A percentile compares a stretch with the other conserved stretches of the same genome.
phyloP scores from a whole-genome alignment of 352 stramenopile genomes.

The Globisporangium abappressorium region DNA sequence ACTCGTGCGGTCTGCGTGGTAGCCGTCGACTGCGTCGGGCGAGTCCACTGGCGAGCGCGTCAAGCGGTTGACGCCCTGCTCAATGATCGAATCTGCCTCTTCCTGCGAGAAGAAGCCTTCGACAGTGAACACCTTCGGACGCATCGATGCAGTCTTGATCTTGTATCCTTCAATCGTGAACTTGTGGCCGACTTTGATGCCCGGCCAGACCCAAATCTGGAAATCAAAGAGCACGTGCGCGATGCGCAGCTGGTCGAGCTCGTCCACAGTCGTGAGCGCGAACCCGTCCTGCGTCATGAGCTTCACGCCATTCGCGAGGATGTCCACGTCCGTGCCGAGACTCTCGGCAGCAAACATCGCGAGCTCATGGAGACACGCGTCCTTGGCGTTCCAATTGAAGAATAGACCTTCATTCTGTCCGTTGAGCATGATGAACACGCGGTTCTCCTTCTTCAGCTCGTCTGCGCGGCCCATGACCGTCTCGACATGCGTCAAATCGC shows the following conservation, averaged over 20 bases:
- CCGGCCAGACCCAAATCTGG: conserved; percentile 78
- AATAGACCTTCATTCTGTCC: conserved; percentile 55
- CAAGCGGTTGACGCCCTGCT: conserved; percentile 41
- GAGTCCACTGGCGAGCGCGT: conserved; percentile 60
- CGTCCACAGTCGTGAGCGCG: conserved; percentile 32
- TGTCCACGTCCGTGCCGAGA: conserved; percentile 45
- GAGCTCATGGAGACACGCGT: conserved; percentile 47
- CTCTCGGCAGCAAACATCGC: conserved; percentile 29
- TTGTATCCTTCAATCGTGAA: conserved; percentile 46
- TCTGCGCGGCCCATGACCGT: conserved; percentile 27
- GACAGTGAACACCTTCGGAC: conserved; percentile 59
- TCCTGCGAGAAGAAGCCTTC: conserved; percentile 59
- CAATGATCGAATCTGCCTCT: conserved; percentile 56
- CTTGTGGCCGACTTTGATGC: conserved; percentile 60
- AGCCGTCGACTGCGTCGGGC: conserved; percentile 48
- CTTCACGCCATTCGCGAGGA: conserved; percentile 51
- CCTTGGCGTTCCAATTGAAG: conserved; percentile 30
- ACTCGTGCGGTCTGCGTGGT: conserved; percentile 62
- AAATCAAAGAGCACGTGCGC: conserved; percentile 65
- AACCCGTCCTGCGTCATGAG: conserved; percentile 53
- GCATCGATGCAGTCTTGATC: conserved; percentile 62
- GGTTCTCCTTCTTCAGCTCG: conserved; percentile 28
- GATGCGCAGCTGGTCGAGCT: conserved; percentile 42
- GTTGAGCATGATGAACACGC: conserved; percentile 72
- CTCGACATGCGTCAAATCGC: conserved; percentile 35